Conservation (phyloP, 805 yeast genomes). For the Lipomyces kockii region DNA sequence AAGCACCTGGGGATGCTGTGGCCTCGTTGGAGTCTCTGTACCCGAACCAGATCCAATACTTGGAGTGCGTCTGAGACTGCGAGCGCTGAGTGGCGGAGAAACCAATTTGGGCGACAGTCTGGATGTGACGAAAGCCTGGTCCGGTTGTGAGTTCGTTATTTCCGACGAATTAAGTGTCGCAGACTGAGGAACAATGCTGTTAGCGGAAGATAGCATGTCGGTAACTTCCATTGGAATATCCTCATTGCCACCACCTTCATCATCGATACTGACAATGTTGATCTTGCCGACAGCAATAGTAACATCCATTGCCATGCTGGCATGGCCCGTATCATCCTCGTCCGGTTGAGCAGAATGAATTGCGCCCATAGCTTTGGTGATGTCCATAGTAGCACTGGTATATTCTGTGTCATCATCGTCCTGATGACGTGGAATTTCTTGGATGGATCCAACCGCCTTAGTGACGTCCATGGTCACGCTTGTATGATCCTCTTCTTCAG, state of each 20-base stretch:
- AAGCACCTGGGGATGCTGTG: background rate
- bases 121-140: background rate
- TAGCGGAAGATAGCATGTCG: background rate
- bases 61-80: background rate
- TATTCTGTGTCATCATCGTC: conserved; percentile 19
- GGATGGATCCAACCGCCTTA: conserved; percentile 22
- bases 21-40: conserved; percentile 5
- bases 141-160: background rate
- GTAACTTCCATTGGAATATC: conserved; percentile 16
- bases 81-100: background rate
- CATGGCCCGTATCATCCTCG: conserved; percentile 9
- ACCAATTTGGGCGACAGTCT: background rate
- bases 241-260: background rate
- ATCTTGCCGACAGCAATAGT: conserved; percentile 28
- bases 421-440: conserved; percentile 1
- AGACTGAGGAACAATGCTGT: background rate
- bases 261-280: background rate
- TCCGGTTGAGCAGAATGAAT: conserved; percentile 12
- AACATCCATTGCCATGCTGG: conserved; percentile 30
- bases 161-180: background rate
- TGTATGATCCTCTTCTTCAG: conserved; percentile 15
- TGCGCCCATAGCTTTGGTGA: conserved; percentile 35
- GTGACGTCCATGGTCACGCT: conserved; percentile 35
- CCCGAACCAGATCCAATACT: background rate
- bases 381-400: conserved; percentile 30